These are phyloP conservation scores for Rutstroemia sp. DNA, from an alignment of 2,329 filamentous ascomycete species.

Conservation along the genomic window DNA sequence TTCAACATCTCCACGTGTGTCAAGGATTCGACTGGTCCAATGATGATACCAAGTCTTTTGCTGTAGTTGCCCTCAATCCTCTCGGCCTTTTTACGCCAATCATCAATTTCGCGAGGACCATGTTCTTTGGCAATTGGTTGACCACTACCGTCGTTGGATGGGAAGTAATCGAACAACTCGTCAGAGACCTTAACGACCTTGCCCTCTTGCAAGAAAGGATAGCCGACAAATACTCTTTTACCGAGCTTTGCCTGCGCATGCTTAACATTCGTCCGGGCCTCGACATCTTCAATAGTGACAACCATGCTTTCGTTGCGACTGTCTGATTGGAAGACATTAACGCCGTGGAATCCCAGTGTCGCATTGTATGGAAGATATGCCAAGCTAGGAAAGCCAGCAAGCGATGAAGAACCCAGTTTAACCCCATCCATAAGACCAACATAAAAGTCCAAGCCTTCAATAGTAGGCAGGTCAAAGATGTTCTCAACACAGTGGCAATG, in stretches of 20 bases:
- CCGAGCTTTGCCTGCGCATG: conserved; percentile 74
- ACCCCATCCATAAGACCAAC: conserved; percentile 79
- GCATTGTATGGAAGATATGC: conserved; percentile 80
- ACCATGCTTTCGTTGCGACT: conserved; percentile 96
- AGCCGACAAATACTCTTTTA: conserved; percentile 82
- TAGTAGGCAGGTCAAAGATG: conserved; percentile 86
- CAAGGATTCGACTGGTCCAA: conserved; percentile 79
- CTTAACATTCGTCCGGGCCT: conserved; percentile 61
- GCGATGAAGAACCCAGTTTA: conserved; percentile 71
- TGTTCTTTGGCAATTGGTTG: conserved; percentile 65
- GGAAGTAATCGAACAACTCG: conserved; percentile 81
- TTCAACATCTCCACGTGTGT: conserved; percentile 92
- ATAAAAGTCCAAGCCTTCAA: conserved; percentile 81
- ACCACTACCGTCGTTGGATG: conserved; percentile 53
- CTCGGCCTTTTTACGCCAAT: conserved; percentile 77
- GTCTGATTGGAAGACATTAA: conserved; percentile 92
- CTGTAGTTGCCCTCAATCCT: conserved; percentile 83
- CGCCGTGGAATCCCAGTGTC: conserved; percentile 75
- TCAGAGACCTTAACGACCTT: conserved; percentile 85
- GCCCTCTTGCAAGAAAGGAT: conserved; percentile 91
- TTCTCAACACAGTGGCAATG: conserved; percentile 92
- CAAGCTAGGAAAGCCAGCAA: conserved; percentile 89
- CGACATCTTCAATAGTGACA: conserved; percentile 71
- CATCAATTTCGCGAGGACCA: conserved; percentile 65
- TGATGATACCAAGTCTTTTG: conserved; percentile 82